Percentiles rank a stretch among this genome's conserved stretches.
These are phyloP conservation scores for Phytophthora tubulina DNA, from an alignment of 352 stramenopile species.

Conservation along the genomic window DNA sequence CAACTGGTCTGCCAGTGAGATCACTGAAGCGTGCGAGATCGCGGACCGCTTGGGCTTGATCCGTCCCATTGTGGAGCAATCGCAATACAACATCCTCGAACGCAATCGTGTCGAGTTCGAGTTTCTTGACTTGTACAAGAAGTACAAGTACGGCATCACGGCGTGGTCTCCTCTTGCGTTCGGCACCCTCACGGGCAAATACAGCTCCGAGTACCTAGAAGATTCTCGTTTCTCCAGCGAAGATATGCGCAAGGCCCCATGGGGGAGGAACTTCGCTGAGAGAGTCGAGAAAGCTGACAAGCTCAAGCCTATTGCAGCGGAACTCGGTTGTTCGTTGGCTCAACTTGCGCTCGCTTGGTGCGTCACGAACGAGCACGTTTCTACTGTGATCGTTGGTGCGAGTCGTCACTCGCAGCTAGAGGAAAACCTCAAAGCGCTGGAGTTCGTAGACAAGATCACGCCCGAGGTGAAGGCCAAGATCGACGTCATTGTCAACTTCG, in stretches of 20 bases:
- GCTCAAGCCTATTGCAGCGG: constrained; percentile 13
- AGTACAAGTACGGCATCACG: constrained; percentile 61
- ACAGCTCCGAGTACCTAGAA: constrained; percentile 40
- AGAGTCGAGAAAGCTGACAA: background rate
- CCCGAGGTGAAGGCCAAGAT: background rate
- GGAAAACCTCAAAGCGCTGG: constrained; percentile 13
- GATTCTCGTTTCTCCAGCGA: constrained; percentile 33
- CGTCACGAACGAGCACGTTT: constrained; percentile 13
- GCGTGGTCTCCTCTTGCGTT: constrained; percentile 55
- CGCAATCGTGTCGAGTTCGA: constrained; percentile 57
- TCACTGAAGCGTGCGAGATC: constrained; percentile 58
- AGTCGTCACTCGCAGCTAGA: background rate
- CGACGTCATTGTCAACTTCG: background rate
- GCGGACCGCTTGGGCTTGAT: constrained; percentile 45
- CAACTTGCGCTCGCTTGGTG: constrained; percentile 6
- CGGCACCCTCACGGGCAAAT: constrained; percentile 72
- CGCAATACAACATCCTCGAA: constrained; percentile 71
- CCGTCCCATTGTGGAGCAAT: constrained; percentile 55
- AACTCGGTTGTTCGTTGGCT: background rate
- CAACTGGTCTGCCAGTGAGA: constrained; percentile 34
- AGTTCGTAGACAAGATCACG: constrained; percentile 19
- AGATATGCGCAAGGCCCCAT: constrained; percentile 4
- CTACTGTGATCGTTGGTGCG: constrained; percentile 5
- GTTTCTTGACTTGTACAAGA: constrained; percentile 54
- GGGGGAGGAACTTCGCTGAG: background rate